These are phyloP conservation scores for Nematodospora valgi DNA, from an alignment of 805 yeast genomes.

Conservation along the genomic window DNA sequence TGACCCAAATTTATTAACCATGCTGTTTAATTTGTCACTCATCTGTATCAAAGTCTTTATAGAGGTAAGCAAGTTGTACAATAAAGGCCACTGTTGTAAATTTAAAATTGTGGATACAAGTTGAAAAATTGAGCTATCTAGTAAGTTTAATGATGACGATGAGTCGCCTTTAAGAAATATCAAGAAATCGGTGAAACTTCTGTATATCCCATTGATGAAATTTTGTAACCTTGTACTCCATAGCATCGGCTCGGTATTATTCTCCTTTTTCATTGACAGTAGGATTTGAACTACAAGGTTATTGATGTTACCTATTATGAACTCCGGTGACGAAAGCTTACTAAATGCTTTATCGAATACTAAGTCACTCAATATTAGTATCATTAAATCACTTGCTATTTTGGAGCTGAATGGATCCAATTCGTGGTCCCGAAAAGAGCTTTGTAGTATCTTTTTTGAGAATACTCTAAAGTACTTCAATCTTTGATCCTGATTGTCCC, in stretches of 20 bases:
- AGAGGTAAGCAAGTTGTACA: slow-evolving; percentile 8
- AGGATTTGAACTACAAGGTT: slow-evolving; percentile 6
- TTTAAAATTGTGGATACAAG: slow-evolving; percentile 11
- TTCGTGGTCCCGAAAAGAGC: slow-evolving; percentile 9
- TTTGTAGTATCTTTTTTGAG: slow-evolving; percentile 18
- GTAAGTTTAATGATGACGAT: slow-evolving; percentile 5
- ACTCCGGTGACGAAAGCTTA: slow-evolving; percentile 23
- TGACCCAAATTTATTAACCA: slow-evolving; percentile 7
- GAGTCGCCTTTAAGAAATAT: too few species aligned
- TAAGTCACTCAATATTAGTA: slow-evolving; percentile 26
- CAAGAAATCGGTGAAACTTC: not conserved
- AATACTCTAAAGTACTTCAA: slow-evolving; percentile 21
- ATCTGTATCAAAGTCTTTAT: slow-evolving; percentile 1
- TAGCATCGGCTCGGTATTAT: too few species aligned
- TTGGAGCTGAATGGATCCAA: slow-evolving; percentile 18
- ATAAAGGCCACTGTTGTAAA: slow-evolving; percentile 11
- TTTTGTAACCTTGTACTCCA: slow-evolving; percentile 1
- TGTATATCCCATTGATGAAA: not conserved
- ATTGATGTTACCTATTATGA: slow-evolving; percentile 18
- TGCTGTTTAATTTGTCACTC: slow-evolving; percentile 5
- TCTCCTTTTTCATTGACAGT: not conserved
- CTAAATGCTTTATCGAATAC: slow-evolving; percentile 21
- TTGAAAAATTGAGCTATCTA: slow-evolving; percentile 11
- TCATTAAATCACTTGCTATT: slow-evolving; percentile 21
- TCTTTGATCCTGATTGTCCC: slow-evolving; percentile 5